Percentiles rank a stretch among this genome's conserved stretches.
Evolutionary conservation across 306 rosid species (phyloP).

Genomic region (Calophaca sinica): DNA sequence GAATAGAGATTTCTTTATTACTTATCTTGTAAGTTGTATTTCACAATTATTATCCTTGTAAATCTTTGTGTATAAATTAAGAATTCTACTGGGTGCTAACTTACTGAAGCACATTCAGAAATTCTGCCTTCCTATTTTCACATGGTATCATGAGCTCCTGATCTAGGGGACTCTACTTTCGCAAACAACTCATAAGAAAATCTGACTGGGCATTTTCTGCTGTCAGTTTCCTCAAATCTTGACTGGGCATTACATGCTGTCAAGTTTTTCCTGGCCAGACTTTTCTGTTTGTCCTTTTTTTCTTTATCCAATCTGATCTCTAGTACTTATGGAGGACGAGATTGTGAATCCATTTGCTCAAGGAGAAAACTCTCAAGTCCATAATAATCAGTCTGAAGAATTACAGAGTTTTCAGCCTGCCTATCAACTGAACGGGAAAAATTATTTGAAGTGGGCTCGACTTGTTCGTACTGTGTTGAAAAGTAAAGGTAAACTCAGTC

Average conservation of each 20-base stretch:
- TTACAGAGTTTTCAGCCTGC: background rate
- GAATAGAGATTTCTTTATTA: background rate
- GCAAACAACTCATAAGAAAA: background rate
- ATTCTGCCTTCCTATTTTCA: background rate
- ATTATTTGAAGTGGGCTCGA: constrained; percentile 1
- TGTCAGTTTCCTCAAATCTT: too few species aligned
- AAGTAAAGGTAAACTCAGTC: background rate
- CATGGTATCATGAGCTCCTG: background rate
- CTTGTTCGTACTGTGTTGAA: background rate
- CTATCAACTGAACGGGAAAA: background rate
- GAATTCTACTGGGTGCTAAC: too few species aligned
- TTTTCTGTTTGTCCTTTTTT: too few species aligned
- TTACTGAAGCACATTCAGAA: background rate
- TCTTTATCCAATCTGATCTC: too few species aligned
- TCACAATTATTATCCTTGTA: background rate
- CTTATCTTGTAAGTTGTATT: background rate
- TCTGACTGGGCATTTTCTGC: background rate
- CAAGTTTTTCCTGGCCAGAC: too few species aligned
- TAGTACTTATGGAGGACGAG: too few species aligned
- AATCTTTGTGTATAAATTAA: background rate
- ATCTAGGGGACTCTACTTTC: background rate
- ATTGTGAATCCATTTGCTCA: too few species aligned
- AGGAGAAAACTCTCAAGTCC: too few species aligned
- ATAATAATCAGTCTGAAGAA: too few species aligned
- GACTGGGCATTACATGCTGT: too few species aligned